Base-by-base conservation (phyloP, 352 stramenopile genomes). In the Phytophthora quininea region DNA sequence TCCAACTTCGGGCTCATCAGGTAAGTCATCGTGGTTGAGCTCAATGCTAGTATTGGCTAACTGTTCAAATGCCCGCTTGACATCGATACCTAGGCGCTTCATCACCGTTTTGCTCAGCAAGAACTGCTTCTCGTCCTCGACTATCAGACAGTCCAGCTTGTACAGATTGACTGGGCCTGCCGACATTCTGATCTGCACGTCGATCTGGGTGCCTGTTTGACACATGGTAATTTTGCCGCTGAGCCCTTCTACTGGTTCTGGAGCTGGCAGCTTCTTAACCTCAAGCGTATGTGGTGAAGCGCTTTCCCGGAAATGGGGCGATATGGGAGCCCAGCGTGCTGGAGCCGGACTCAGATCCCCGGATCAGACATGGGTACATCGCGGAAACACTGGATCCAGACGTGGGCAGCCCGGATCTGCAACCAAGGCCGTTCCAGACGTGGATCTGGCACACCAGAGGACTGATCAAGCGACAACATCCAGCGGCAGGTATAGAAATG, bases 11-110 rank as follows among this genome's bases (percentile, higher is more conserved):
- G 49, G 58, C 5, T 64, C 45, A 29, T 51, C 48, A 38, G 58
- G 58, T 6, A 53, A 29, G 12, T 58, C 58, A 43, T 54, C 58
- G 6, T 54, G n/a, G 9, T 62, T 54, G 0, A 62, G 10, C 4
- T 64, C 19, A 24, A 24, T 24, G 19, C 19, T 24, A 24, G 19
- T 24, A 24, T 24, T 24, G 19, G 19, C 19, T 29, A 33, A 64
- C 55, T 64, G 48, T 31, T 58, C 48, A 29, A 70, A 55, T 27
- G 53, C 40, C 3, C 54, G 31, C n/a, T 70, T 57, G 11, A 64
- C 51, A 55, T 70, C 62, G 32, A 70, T 70, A 19, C 49, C 54
- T 5, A 64, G 38, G 5, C 35, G 33, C 31, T 60, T 64, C 40
- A 64, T 51, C 11, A 62, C 53, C 11, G 27, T 52, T 24, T 42